phyloP scores from a whole-genome alignment of 169 alveolate genomes.

The Plasmodium ovale region DNA sequence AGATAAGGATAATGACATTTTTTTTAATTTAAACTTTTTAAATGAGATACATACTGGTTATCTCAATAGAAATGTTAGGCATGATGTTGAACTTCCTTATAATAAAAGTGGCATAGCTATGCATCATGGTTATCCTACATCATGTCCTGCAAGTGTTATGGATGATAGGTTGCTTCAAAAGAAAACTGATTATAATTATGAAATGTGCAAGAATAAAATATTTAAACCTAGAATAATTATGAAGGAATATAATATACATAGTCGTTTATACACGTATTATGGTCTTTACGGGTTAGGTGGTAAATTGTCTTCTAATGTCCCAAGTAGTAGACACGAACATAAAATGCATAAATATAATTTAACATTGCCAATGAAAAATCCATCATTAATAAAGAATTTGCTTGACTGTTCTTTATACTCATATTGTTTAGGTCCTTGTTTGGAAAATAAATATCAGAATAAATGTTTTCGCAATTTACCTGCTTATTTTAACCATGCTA shows the following conservation, averaged over 20 bases:
- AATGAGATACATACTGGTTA: slow-evolving; percentile 70
- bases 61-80: neutral
- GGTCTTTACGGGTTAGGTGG: slow-evolving; percentile 73
- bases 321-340: neutral
- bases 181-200: slow-evolving; percentile 51
- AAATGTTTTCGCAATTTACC: slow-evolving; percentile 64
- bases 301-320: slow-evolving; percentile 31
- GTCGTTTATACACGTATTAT: slow-evolving; percentile 1
- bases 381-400: slow-evolving; percentile 41
- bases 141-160: neutral
- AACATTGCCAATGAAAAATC: slow-evolving; percentile 64
- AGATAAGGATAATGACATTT: neutral
- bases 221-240: neutral
- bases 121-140: slow-evolving; percentile 32
- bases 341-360: slow-evolving; percentile 1
- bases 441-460: slow-evolving; percentile 24
- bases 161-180: slow-evolving; percentile 22
- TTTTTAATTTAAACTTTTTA: slow-evolving; percentile 35
- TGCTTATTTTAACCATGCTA: slow-evolving; percentile 59
- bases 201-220: slow-evolving; percentile 36
- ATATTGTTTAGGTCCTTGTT: slow-evolving; percentile 72
- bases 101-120: slow-evolving; percentile 67
- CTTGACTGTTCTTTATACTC: slow-evolving; percentile 61
- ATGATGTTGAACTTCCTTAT: slow-evolving; percentile 37
- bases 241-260: slow-evolving; percentile 9